Evolutionary conservation across 2,329 filamentous ascomycete genomes (phyloP).

Genomic region (Claviceps cyperi): DNA sequence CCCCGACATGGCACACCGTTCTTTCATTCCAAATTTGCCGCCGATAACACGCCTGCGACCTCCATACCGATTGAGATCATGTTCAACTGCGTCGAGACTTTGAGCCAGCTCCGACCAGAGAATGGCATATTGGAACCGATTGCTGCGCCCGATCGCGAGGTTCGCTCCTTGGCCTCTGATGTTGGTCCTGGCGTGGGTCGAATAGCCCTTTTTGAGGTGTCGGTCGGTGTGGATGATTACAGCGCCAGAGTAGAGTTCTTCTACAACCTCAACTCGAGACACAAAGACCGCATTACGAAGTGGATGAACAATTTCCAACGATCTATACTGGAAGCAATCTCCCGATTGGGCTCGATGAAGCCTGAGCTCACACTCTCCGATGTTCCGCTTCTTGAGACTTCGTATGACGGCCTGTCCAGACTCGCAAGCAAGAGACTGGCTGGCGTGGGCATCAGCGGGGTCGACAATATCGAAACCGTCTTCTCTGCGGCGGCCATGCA

Average conservation of each 20-base stretch:
- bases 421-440: conserved; percentile 28
- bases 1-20: conserved; percentile 31
- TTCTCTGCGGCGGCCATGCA: conserved; percentile 33
- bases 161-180: conserved; percentile 26
- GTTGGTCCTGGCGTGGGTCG: conserved; percentile 31
- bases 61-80: conserved; percentile 42
- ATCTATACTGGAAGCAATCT: conserved; percentile 29
- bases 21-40: conserved; percentile 31
- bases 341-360: conserved; percentile 24
- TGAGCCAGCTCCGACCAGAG: conserved; percentile 31
- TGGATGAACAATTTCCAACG: conserved; percentile 36
- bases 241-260: conserved; percentile 29
- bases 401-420: conserved; percentile 29
- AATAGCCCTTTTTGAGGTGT: conserved; percentile 36
- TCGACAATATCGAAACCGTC: conserved; percentile 33
- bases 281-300: conserved; percentile 26
- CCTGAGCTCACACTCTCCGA: conserved; percentile 36
- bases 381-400: conserved; percentile 31
- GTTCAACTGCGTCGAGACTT: conserved; percentile 39
- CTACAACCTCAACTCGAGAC: conserved; percentile 26
- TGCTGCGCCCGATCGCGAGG: conserved; percentile 22
- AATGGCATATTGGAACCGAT: conserved; percentile 36
- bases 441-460: conserved; percentile 24
- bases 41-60: conserved; percentile 15
- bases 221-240: conserved; percentile 29